Evolutionary conservation across 73 alveolate species (phyloP), one percentile per base, ranked within the genome.

Genomic region (Effrenium voratum): DNA sequence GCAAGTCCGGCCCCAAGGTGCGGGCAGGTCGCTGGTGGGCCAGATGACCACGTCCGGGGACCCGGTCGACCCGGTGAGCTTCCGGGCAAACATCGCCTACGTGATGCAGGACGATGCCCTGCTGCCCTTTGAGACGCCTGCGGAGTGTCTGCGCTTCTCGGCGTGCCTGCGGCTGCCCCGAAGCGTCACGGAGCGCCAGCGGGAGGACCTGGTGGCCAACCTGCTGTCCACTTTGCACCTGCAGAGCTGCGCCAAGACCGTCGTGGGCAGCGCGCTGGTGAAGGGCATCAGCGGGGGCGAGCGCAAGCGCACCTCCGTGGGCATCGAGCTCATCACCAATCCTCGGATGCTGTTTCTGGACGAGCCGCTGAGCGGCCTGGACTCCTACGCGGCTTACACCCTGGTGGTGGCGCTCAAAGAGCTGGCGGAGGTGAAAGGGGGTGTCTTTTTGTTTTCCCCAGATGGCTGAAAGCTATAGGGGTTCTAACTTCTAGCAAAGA

Each of bases 311-410:
- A 90, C 96, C 63, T 90, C 96, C 36, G 96, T 90, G 52, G 96
- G 96, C 38, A 90, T 90, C n/a, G 96, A 90, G 96, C 75, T 63
- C 87, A 90, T 63, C 41, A 66, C 96, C 41, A 90, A 63, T 36
- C 96, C 86, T 55, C 63, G 57, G 86, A 66, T 90, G 96, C n/a
- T 90, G 96, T 98, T 98, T 88, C 83, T 98, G n/a, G 99, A 98
- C 46, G 99, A 98, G 96, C 99, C 99, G 0, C 86, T 97, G 38
- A 92, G 98, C n/a, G 99, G 99, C 91, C 75, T 98, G 90, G 99
- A 98, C 99, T 98, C 99, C 38, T 98, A 66, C 90, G 98, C 99
- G 45, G 99, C 99, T 41, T 90, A 90, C 96, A 90, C 96, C 41
- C 44, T 90, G 81, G 68, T 63, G 43, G 77, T 45, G 93, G 98